Evolutionary conservation across 805 yeast genomes (phyloP).

Genomic region (Starmerella vaccinii): DNA sequence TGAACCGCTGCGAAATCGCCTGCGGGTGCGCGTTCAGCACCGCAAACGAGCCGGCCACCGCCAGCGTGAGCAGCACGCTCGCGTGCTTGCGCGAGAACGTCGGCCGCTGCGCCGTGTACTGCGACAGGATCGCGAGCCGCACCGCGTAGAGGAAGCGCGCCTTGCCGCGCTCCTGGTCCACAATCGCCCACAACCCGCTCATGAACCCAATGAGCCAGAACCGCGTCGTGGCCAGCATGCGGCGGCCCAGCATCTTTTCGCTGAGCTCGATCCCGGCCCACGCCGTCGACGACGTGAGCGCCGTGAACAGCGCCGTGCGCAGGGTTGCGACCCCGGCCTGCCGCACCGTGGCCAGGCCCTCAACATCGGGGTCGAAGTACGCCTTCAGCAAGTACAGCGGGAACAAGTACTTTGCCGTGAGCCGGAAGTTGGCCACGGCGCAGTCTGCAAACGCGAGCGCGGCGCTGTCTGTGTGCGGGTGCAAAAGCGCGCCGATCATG

Average conservation of each 20-base stretch:
- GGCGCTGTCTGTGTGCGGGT: slow-evolving; percentile 28
- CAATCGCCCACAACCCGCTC: slow-evolving; percentile 36
- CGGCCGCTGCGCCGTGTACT: slow-evolving; percentile 30
- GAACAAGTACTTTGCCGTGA: slow-evolving; percentile 27
- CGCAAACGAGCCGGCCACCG: slow-evolving; percentile 25
- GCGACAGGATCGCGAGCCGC: slow-evolving; percentile 32
- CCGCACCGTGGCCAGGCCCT: background rate
- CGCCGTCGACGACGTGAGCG: slow-evolving; percentile 30
- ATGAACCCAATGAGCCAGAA: slow-evolving; percentile 34
- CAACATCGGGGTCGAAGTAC: slow-evolving; percentile 4
- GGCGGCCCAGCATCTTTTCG: slow-evolving; percentile 29
- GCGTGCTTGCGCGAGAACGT: slow-evolving; percentile 28
- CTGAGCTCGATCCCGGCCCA: slow-evolving; percentile 34
- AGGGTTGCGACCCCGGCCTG: slow-evolving; percentile 23
- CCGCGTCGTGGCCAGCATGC: slow-evolving; percentile 29
- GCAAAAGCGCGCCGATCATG: slow-evolving; percentile 29
- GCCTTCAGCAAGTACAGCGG: slow-evolving; percentile 25
- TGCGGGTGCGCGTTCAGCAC: slow-evolving; percentile 20
- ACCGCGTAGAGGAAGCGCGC: slow-evolving; percentile 31
- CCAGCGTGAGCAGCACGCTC: slow-evolving; percentile 28
- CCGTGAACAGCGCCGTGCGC: slow-evolving; percentile 23
- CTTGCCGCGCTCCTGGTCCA: slow-evolving; percentile 30
- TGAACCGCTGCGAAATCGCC: slow-evolving; percentile 20
- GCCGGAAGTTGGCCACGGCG: slow-evolving; percentile 23
- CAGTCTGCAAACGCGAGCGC: slow-evolving; percentile 24